A percentile compares a stretch with the other conserved stretches of the same genome.
Evolutionary conservation across 106 monocot species (phyloP).

Genomic region (Gastrodia elata): DNA sequence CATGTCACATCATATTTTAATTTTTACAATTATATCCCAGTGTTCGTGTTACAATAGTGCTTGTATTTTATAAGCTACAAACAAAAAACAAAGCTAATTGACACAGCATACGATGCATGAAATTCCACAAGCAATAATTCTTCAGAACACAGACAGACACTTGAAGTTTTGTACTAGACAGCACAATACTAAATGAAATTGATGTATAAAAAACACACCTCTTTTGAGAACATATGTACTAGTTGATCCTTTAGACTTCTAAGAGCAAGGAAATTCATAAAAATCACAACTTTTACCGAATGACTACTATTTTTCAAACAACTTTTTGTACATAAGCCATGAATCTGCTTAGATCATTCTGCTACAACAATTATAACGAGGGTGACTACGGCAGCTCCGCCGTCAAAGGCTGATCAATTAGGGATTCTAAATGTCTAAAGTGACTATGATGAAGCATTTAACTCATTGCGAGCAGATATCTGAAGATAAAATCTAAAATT

Average conservation of each 20-base stretch:
- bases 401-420: too few species aligned
- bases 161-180: not conserved
- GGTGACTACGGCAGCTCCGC: too few species aligned
- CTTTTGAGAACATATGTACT: conserved; percentile 81
- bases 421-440: too few species aligned
- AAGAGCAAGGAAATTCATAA: conserved; percentile 92
- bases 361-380: too few species aligned
- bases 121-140: not conserved
- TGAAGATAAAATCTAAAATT: too few species aligned
- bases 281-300: too few species aligned
- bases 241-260: conserved; percentile 90
- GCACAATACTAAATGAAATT: not conserved
- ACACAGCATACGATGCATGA: not conserved
- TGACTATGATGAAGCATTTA: too few species aligned
- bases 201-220: conserved; percentile 38
- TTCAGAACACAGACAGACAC: not conserved
- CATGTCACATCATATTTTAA: not conserved
- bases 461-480: too few species aligned
- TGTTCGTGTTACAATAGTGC: not conserved
- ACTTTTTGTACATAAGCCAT: too few species aligned
- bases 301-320: too few species aligned
- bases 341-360: too few species aligned
- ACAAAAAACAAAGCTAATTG: not conserved
- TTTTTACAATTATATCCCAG: not conserved
- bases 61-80: not conserved